Conservation (phyloP, 225 moss, liverwort and hornwort species). For the Sphagnum contortum region DNA sequence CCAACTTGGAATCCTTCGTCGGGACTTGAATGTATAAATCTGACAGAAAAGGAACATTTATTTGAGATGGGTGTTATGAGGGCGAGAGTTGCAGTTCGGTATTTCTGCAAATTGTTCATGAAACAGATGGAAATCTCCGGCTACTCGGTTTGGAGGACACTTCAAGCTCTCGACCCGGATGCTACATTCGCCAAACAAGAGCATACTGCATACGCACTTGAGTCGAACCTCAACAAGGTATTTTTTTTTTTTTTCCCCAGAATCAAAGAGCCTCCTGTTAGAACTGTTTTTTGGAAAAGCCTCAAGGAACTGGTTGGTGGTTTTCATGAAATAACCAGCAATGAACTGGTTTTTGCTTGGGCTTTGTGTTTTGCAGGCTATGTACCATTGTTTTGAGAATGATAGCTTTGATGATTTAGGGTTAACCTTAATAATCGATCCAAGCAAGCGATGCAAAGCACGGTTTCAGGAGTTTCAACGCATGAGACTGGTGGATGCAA, state of each 20-base stretch:
- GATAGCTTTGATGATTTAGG: constrained; percentile 88
- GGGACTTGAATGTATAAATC: too few relatives aligned
- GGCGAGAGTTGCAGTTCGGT: constrained; percentile 59
- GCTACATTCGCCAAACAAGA: constrained; percentile 68
- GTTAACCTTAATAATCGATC: constrained; percentile 67
- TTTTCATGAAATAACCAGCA: too few relatives aligned
- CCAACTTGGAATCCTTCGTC: too few relatives aligned
- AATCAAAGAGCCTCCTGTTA: too few relatives aligned
- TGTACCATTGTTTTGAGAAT: constrained; percentile 83
- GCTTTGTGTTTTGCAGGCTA: constrained; percentile 19
- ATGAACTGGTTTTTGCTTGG: too few relatives aligned
- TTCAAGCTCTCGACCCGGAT: constrained; percentile 60
- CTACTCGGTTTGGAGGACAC: constrained; percentile 70
- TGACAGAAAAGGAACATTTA: constrained; percentile 13
- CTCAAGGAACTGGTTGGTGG: too few relatives aligned
- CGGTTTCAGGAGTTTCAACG: constrained; percentile 78
- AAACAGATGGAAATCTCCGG: constrained; percentile 89
- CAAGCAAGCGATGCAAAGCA: constrained; percentile 42
- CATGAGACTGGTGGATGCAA: constrained; percentile 56
- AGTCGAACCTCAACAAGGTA: constrained; percentile 76
- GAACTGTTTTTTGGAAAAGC: too few relatives aligned
- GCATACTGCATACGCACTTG: constrained; percentile 67
- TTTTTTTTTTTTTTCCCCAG: neutral
- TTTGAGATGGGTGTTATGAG: constrained; percentile 63
- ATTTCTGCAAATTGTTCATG: constrained; percentile 86